These are phyloP conservation scores for Heliamphora exappendiculata DNA, from an alignment of 148 eudicot species.

Conservation along the genomic window DNA sequence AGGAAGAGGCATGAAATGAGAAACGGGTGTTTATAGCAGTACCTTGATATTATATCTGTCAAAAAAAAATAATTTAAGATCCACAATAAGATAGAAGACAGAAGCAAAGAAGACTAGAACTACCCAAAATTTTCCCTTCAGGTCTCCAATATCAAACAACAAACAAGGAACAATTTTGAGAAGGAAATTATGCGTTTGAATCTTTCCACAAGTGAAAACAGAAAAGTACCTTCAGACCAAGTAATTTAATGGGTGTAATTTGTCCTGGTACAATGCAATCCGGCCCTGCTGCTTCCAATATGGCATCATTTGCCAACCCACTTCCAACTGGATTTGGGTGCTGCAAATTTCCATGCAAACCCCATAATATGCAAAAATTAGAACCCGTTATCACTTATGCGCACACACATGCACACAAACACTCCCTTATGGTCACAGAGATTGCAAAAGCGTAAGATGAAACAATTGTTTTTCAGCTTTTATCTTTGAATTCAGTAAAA, in stretches of 20 bases:
- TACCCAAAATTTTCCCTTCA: not conserved
- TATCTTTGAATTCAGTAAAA: too few relatives aligned
- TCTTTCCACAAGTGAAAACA: not conserved
- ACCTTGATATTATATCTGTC: not conserved
- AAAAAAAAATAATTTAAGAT: not conserved
- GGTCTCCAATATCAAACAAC: not conserved
- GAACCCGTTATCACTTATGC: not conserved
- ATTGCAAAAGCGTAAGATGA: not conserved
- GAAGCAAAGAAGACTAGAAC: not conserved
- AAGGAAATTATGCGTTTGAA: not conserved
- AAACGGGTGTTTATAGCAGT: not conserved
- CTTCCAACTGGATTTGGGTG: conserved; percentile 72
- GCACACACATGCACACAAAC: not conserved
- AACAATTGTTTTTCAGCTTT: not conserved
- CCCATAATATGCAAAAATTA: not conserved
- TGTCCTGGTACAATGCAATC: conserved; percentile 96
- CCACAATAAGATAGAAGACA: not conserved
- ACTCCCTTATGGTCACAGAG: not conserved
- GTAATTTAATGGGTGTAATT: conserved; percentile 64
- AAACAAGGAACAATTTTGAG: not conserved
- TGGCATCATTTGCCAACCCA: conserved; percentile 73
- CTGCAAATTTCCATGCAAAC: conserved; percentile 38
- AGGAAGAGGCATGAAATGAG: not conserved
- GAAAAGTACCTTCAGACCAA: conserved; percentile 73
- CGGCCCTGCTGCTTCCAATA: conserved; percentile 94